Base-by-base conservation (phyloP, 495 filamentous ascomycete genomes). In the Venustampulla echinocandica region DNA sequence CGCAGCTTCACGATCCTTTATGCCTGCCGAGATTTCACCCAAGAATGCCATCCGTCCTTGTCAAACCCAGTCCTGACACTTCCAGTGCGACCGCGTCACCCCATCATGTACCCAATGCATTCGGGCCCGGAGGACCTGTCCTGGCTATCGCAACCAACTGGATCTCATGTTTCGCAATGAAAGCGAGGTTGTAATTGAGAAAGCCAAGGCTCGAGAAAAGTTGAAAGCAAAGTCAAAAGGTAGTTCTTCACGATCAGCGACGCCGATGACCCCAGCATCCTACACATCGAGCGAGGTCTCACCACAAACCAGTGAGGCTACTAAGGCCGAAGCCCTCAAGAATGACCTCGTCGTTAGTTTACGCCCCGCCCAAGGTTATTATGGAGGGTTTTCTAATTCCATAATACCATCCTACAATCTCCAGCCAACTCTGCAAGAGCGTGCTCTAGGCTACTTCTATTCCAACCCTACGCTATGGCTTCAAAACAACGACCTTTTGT, bases 151-250 rank as follows among this genome's bases (percentile, higher is more conserved):
- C 33, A 80, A 84, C 43, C 72, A 82, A 51, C 61, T 85, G 33
- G 79, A 81, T 44, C 66, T 86, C 33, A 78, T 85, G 71, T 87
- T 86, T 58, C 77, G 82, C 21, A 80, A 85, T 55, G 79, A 87
- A 60, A 86, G 80, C 58, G 71, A 73, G 43, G 72, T 77, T 50
- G 79, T 86, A 36, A 74, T 77, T 47, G 71, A 71, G 47, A 86
- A 83, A 61, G 79, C 76, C 33, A 53, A 47, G 27, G 44, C 72
- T 17, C 70, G 37, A 37, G 50, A 48, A 22, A 49, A 47, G 18
- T 23, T 41, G 6, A 73, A 71, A 40, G 72, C 73, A 9, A 70
- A 42, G 37, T 10, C 47, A 10, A 43, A 48, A 36, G 46, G 48
- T 10, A 24, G 25, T 15, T 4, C 33, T 14, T n/a, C n/a, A n/a